These are phyloP conservation scores for Backusella liffmaniae DNA, from an alignment of 192 early-diverging fungal species.

Conservation along the genomic window DNA sequence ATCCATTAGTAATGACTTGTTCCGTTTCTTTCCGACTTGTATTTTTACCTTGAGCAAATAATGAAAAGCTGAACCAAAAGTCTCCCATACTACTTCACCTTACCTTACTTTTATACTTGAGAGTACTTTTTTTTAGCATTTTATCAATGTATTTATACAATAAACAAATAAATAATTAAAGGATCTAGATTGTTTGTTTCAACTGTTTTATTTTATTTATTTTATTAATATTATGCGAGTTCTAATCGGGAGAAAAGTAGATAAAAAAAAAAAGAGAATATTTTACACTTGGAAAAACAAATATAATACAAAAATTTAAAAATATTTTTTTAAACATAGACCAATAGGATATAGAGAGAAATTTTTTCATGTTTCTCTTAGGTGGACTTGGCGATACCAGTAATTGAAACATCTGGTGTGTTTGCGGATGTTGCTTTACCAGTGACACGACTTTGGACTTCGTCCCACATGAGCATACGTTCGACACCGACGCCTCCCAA, in stretches of 20 bases:
- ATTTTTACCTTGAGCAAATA: not conserved
- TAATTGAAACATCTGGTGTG: constrained; percentile 2
- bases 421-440: constrained; percentile 2
- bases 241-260: constrained; percentile 7
- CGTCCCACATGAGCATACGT: constrained; percentile 57
- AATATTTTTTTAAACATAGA: not conserved
- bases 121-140: not conserved
- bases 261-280: not conserved
- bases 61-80: not conserved
- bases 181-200: not conserved
- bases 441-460: constrained; percentile 47
- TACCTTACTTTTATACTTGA: not conserved
- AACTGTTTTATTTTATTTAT: not conserved
- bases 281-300: constrained; percentile 5
- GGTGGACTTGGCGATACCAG: not conserved
- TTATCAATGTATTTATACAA: not conserved
- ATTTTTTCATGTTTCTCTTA: not conserved
- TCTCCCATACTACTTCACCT: not conserved
- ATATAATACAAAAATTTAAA: constrained; percentile 11
- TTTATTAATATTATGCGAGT: constrained; percentile 5
- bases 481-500: constrained; percentile 63
- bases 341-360: constrained; percentile 7
- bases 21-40: constrained; percentile 2
- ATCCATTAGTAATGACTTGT: not conserved
- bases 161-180: not conserved